Conservation (phyloP, 805 yeast genomes). For the Metschnikowia chrysomelidarum region DNA sequence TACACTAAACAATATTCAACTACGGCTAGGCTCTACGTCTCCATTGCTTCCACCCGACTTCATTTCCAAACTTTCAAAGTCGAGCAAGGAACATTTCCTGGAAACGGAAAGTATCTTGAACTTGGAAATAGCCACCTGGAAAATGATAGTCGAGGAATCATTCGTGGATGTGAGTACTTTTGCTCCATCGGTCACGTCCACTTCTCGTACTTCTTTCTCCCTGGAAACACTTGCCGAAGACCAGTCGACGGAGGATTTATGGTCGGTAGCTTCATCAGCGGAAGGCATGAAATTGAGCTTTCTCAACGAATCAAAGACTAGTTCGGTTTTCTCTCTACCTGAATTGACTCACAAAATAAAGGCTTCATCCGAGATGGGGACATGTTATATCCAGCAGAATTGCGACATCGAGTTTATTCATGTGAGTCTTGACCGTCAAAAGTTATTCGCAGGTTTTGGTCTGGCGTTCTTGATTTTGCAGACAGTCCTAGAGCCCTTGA, state of each 20-base stretch:
- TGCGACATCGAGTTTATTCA: slow-evolving; percentile 17
- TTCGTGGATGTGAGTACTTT: slow-evolving; percentile 1
- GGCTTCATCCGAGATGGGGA: slow-evolving; percentile 4
- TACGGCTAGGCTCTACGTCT: slow-evolving; percentile 39
- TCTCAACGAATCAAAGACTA: slow-evolving; percentile 16
- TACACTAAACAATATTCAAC: slow-evolving; percentile 14
- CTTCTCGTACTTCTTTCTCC: slow-evolving; percentile 22
- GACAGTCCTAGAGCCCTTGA: slow-evolving; percentile 30
- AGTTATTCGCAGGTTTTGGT: slow-evolving; percentile 33
- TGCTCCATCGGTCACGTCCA: slow-evolving; percentile 1
- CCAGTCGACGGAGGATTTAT: slow-evolving; percentile 16
- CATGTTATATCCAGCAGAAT: slow-evolving; percentile 5
- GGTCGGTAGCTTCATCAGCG: slow-evolving; percentile 22
- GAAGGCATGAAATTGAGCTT: slow-evolving; percentile 19
- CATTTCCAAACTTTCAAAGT: slow-evolving; percentile 22
- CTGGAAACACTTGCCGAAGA: slow-evolving; percentile 28
- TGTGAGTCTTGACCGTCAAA: slow-evolving; percentile 28
- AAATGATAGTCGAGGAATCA: slow-evolving; percentile 1
- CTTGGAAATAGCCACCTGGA: slow-evolving; percentile 3
- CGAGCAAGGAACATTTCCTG: slow-evolving; percentile 12
- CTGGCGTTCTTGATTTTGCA: slow-evolving; percentile 30
- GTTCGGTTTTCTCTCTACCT: slow-evolving; percentile 24
- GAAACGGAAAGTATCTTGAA: slow-evolving; percentile 18
- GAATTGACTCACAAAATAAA: slow-evolving; percentile 13
- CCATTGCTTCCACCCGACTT: slow-evolving; percentile 29